These are phyloP conservation scores for Nitzschia inconspicua DNA, from an alignment of 108 stramenopile species.

Conservation along the genomic window DNA sequence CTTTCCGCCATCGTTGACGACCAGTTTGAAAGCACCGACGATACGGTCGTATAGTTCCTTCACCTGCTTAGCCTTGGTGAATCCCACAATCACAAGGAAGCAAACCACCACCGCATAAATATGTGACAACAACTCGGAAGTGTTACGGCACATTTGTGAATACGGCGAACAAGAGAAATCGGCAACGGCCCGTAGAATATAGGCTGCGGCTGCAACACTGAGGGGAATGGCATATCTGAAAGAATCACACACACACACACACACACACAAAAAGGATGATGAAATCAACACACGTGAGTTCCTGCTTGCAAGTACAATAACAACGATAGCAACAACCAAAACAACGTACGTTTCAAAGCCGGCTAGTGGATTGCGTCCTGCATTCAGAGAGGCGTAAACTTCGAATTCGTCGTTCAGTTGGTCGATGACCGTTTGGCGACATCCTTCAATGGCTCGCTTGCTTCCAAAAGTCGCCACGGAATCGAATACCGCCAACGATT, in stretches of 20 bases:
- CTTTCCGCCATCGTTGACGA: constrained; percentile 35
- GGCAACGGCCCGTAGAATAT: constrained; percentile 70
- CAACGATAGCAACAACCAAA: constrained; percentile 3
- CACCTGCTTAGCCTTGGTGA: constrained; percentile 75
- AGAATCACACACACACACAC: neutral
- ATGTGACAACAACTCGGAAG: constrained; percentile 77
- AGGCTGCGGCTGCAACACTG: constrained; percentile 67
- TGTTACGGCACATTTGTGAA: constrained; percentile 65
- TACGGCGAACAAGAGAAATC: constrained; percentile 81
- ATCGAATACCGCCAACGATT: constrained; percentile 73
- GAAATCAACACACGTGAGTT: neutral
- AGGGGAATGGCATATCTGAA: constrained; percentile 84
- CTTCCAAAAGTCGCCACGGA: constrained; percentile 93
- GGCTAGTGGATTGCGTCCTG: constrained; percentile 83
- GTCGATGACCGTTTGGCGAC: constrained; percentile 52
- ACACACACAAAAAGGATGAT: neutral
- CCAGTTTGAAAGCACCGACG: constrained; percentile 43
- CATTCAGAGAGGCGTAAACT: constrained; percentile 80
- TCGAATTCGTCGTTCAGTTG: constrained; percentile 67
- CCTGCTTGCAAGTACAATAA: neutral
- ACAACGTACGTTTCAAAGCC: constrained; percentile 90
- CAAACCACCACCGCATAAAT: constrained; percentile 74
- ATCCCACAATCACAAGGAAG: constrained; percentile 79
- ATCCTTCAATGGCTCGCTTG: constrained; percentile 59
- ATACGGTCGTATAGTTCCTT: constrained; percentile 44